Evolutionary conservation across 2,329 filamentous ascomycete genomes (phyloP).

Genomic region (Venturia asperata): DNA sequence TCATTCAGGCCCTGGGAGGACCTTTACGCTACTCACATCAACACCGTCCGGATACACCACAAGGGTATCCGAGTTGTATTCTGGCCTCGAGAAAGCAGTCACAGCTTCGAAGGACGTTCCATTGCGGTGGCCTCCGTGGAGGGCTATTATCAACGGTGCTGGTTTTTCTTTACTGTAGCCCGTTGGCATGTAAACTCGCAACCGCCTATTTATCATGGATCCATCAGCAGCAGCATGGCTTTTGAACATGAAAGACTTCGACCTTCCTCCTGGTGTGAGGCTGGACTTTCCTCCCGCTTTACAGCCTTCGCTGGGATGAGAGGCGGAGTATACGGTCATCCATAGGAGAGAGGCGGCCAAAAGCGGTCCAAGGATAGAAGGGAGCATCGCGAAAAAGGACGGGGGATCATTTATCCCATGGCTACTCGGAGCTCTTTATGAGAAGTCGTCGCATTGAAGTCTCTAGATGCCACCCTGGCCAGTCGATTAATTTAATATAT

Average conservation of each 20-base stretch:
- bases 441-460: conserved; percentile 5
- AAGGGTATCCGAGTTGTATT: conserved; percentile 9
- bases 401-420: neutral
- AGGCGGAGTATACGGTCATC: neutral
- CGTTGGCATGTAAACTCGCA: conserved; percentile 3
- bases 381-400: neutral
- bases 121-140: conserved; percentile 12
- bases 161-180: neutral
- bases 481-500: neutral
- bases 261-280: conserved; percentile 10
- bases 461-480: conserved; percentile 4
- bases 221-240: conserved; percentile 11
- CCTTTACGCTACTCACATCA: neutral
- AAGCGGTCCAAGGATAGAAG: neutral
- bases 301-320: neutral
- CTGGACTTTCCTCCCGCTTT: neutral
- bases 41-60: conserved; percentile 11
- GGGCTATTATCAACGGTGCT: conserved; percentile 5
- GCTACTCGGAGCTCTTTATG: neutral
- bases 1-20: no score
- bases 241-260: conserved; percentile 8
- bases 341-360: neutral
- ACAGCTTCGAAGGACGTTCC: conserved; percentile 13
- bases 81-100: neutral
- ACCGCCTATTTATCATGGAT: neutral